Conservation (phyloP, 768 basidiomycete genomes). For the Tephrocybe sp. region DNA sequence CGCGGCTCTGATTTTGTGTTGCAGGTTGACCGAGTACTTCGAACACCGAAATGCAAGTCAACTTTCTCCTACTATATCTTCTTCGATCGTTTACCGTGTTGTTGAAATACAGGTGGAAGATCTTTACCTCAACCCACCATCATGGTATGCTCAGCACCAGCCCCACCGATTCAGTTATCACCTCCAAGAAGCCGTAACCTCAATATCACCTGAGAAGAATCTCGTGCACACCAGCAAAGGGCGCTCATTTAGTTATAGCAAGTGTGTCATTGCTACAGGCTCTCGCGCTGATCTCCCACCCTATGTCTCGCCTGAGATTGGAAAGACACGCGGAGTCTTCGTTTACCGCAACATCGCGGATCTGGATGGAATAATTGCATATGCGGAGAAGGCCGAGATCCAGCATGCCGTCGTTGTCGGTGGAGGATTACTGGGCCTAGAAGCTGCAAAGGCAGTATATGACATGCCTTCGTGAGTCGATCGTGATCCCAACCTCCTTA, state of each 20-base stretch:
- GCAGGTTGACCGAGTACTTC: neutral
- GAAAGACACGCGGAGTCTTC: slow-evolving; percentile 53
- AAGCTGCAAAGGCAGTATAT: slow-evolving; percentile 70
- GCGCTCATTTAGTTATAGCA: slow-evolving; percentile 50
- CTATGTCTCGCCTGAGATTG: slow-evolving; percentile 43
- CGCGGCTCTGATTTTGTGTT: neutral
- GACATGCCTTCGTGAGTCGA: slow-evolving; percentile 37
- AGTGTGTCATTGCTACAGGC: slow-evolving; percentile 68
- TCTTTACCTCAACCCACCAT: slow-evolving; percentile 52
- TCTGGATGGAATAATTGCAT: slow-evolving; percentile 60
- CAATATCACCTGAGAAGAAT: slow-evolving; percentile 12
- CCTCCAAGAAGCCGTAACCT: slow-evolving; percentile 43
- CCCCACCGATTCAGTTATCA: slow-evolving; percentile 51
- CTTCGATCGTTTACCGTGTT: neutral
- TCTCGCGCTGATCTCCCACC: slow-evolving; percentile 62
- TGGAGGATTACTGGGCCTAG: slow-evolving; percentile 69
- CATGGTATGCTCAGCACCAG: slow-evolving; percentile 59
- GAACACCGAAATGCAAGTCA: neutral
- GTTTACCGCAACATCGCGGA: slow-evolving; percentile 74
- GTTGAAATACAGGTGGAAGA: slow-evolving; percentile 38
- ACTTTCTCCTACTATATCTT: neutral
- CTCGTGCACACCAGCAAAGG: slow-evolving; percentile 18
- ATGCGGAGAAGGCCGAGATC: slow-evolving; percentile 44
- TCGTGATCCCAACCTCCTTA: neutral
- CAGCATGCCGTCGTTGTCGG: slow-evolving; percentile 58